Conservation (phyloP, 441 rosid species). For the Kokia cookei region DNA sequence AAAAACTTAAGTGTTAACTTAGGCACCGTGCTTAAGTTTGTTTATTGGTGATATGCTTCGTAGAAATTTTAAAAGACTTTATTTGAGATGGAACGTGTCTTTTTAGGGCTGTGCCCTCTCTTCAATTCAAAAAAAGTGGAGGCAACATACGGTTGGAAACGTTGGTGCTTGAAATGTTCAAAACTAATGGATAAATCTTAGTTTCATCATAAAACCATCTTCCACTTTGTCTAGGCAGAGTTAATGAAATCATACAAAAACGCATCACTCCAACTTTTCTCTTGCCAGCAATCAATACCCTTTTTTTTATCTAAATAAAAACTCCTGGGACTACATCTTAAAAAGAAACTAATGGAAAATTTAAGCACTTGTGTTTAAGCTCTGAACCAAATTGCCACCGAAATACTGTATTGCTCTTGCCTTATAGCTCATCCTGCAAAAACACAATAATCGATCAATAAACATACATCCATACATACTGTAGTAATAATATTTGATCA, state of each 20-base stretch:
- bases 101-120: no score
- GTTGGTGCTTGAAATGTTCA: neutral
- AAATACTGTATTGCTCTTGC: neutral
- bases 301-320: neutral
- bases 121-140: neutral
- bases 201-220: neutral
- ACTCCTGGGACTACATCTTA: neutral
- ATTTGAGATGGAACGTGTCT: no score
- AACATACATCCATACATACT: neutral
- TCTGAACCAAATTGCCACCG: neutral
- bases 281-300: neutral
- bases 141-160: neutral
- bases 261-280: conserved; percentile 9
- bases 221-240: conserved; percentile 1
- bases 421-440: conserved; percentile 76
- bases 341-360: neutral
- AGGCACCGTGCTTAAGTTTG: no score
- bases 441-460: neutral
- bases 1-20: no score
- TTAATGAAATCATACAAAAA: neutral
- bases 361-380: neutral
- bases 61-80: no score
- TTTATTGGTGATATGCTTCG: no score
- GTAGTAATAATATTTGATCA: neutral
- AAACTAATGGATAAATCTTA: conserved; percentile 9